Evolutionary conservation across 768 basidiomycete species (phyloP).

Genomic region (Termitomyces sp.): DNA sequence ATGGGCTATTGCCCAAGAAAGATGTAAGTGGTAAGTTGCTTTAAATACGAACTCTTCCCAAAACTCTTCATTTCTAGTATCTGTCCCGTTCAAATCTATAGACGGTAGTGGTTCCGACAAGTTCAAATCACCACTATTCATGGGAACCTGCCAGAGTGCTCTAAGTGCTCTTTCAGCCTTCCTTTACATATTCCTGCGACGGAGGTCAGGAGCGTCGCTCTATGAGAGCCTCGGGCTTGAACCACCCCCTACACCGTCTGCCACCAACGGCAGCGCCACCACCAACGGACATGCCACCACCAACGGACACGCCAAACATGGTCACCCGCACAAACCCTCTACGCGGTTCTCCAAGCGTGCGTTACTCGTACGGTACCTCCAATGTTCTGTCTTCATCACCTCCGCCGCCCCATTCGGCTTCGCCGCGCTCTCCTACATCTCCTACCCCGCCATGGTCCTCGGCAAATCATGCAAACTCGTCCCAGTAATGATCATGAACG

Average conservation of each 20-base stretch:
- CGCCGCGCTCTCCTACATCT: constrained; percentile 91
- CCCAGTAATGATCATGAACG: constrained; percentile 97
- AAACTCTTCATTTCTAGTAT: constrained; percentile 44
- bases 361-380: constrained; percentile 74
- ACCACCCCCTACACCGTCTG: constrained; percentile 24
- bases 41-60: neutral
- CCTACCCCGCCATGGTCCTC: constrained; percentile 98
- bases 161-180: constrained; percentile 76
- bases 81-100: constrained; percentile 76
- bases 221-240: constrained; percentile 62
- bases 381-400: constrained; percentile 86
- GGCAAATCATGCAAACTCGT: constrained; percentile 99
- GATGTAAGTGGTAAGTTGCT: constrained; percentile 51
- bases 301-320: constrained; percentile 29
- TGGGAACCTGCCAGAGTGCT: constrained; percentile 82
- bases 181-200: constrained; percentile 66
- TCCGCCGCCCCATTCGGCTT: constrained; percentile 95
- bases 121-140: constrained; percentile 83
- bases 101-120: constrained; percentile 61
- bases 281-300: constrained; percentile 25
- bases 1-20: constrained; percentile 94
- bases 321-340: constrained; percentile 28
- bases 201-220: constrained; percentile 51
- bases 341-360: constrained; percentile 36
- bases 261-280: constrained; percentile 18